Base-by-base conservation (phyloP, 192 early-diverging fungal genomes). In the Coemansia sp. region DNA sequence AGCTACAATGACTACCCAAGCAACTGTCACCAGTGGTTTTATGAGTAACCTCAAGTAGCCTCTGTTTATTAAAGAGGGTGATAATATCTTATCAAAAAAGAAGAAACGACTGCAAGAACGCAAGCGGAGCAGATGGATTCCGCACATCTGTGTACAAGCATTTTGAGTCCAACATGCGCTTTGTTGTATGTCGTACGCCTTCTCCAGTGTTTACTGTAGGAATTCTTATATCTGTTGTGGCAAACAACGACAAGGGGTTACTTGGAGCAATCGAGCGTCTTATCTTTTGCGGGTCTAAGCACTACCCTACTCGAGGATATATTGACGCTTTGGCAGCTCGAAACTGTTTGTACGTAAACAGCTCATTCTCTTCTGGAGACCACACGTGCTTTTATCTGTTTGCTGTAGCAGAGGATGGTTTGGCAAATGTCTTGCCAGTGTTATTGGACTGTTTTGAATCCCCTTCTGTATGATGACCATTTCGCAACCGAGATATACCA, bases 401-500 rank as follows among this genome's bases (percentile, higher is more conserved):
- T 0, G 84, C 85, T 2, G 84, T 85, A 40, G 91, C 92, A 47
- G 72, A 84, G 16, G 87, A 90, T 61, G 93, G 90, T 0, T 77
- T 92, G 69, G 65, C 87, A 3, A 88, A 92, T 48, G 77, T 93
- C 12, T 68, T 95, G 42, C 91, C 92, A 12, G 87, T 88, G 1
- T 92, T 91, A 58, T 68, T 94, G 65, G 94, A 94, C 69, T 67
- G 84, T 95, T 13, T 67, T 94, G 43, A 74, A 87, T 64, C 92
- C 92, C 10, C 84, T 88, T n/a, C 78, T 95, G 58, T 63, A 82
- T 36, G 87, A 89, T 40, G 83, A 85, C 22, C 89, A 93, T 65
- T 94, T 93, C 66, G 81, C 88, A 54, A 93, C 90, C 41, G 90
- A 93, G 39, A 92, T 95, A 8, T 90, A 91, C 66, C 92, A 94